phyloP scores from a whole-genome alignment of 2,329 filamentous ascomycete species.

The Thyridium curvatum region DNA sequence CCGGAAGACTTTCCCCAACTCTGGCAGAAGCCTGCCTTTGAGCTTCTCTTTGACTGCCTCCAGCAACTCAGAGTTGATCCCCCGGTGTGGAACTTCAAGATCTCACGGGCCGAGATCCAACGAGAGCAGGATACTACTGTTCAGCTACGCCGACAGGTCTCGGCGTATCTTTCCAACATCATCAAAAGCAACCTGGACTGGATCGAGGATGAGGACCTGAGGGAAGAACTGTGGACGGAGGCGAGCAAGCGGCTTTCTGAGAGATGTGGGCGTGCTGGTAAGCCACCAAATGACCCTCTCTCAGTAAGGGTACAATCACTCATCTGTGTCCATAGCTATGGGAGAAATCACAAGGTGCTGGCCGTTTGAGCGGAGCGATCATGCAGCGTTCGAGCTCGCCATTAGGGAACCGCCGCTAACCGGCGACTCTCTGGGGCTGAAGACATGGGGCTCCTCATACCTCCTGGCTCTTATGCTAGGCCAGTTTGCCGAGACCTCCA shows the following conservation, averaged over 20 bases:
- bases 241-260: constrained; percentile 78
- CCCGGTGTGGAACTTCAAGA: constrained; percentile 56
- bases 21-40: constrained; percentile 66
- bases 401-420: constrained; percentile 85
- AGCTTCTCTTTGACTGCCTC: constrained; percentile 60
- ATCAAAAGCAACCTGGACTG: constrained; percentile 62
- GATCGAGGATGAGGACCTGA: constrained; percentile 60
- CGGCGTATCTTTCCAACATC: constrained; percentile 63
- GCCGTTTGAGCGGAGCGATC: constrained; percentile 35
- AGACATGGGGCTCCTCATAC: constrained; percentile 93
- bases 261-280: constrained; percentile 71
- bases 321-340: constrained; percentile 32
- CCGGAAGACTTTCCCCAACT: constrained; percentile 70
- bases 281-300: constrained; percentile 9
- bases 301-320: neutral
- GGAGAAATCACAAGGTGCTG: constrained; percentile 49
- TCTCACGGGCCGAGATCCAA: constrained; percentile 32
- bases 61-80: constrained; percentile 60
- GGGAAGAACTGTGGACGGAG: constrained; percentile 68
- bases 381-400: constrained; percentile 52
- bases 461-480: constrained; percentile 70
- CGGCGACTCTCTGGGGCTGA: constrained; percentile 81
- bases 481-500: constrained; percentile 32
- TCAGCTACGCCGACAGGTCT: constrained; percentile 43
- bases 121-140: constrained; percentile 33